Conservation (phyloP, 2,329 filamentous ascomycete genomes). For the Neopestalotiopsis rosae region DNA sequence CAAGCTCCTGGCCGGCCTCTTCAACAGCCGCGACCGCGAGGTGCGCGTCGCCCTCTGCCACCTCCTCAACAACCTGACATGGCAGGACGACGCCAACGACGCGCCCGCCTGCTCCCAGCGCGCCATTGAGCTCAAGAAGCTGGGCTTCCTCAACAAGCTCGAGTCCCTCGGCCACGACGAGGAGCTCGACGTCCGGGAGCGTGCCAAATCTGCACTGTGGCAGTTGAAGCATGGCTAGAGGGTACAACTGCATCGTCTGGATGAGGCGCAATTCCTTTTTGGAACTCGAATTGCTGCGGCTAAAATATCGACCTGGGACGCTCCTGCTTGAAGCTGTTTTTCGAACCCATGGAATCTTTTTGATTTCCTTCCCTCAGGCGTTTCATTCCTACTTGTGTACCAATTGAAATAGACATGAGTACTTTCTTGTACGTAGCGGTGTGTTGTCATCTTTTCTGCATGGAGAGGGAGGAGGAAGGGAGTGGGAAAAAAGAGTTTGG, state of each 20-base stretch:
- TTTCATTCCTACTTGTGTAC: no score
- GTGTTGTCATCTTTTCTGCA: not conserved
- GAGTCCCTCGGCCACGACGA: constrained; percentile 68
- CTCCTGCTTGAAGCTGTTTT: no score
- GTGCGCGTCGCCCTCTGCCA: constrained; percentile 83
- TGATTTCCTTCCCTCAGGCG: no score
- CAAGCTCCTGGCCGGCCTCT: constrained; percentile 73
- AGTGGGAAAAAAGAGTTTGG: no score
- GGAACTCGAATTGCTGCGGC: no score
- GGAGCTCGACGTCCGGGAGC: constrained; percentile 82
- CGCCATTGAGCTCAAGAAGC: constrained; percentile 68
- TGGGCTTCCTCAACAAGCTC: constrained; percentile 74
- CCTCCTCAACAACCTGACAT: constrained; percentile 85
- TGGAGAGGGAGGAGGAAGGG: not conserved
- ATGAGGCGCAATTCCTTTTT: no score
- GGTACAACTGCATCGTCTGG: no score
- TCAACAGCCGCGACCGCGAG: constrained; percentile 72
- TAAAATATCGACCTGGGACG: no score
- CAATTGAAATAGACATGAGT: no score
- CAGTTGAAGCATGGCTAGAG: constrained; percentile 62
- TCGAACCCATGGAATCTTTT: no score
- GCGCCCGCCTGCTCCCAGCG: constrained; percentile 68
- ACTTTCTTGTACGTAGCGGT: no score
- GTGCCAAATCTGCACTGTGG: constrained; percentile 79
- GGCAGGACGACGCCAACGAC: constrained; percentile 77